phyloP scores from a whole-genome alignment of 2,329 filamentous ascomycete species.

The Aureobasidium sp. region DNA sequence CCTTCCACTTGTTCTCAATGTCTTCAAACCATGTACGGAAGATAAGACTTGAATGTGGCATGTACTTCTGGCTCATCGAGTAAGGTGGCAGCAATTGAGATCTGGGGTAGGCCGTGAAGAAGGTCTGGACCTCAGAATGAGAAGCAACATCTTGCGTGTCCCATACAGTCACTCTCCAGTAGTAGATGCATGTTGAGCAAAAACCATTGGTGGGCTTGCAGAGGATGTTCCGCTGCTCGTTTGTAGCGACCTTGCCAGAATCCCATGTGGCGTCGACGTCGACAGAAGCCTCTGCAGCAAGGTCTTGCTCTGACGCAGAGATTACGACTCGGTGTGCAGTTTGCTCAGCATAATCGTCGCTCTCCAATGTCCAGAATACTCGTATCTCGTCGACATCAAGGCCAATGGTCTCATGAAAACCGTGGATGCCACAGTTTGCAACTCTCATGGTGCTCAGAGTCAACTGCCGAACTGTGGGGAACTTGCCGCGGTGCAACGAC shows the following conservation, averaged over 20 bases:
- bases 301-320: background rate
- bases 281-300: background rate
- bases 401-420: slow-evolving; percentile 34
- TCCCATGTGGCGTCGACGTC: slow-evolving; percentile 19
- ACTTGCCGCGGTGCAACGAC: background rate
- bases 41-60: slow-evolving; percentile 37
- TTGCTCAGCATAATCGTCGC: slow-evolving; percentile 28
- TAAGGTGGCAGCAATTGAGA: slow-evolving; percentile 33
- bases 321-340: slow-evolving; percentile 27
- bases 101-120: slow-evolving; percentile 36
- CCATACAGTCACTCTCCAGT: slow-evolving; percentile 34
- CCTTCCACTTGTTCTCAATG: slow-evolving; percentile 35
- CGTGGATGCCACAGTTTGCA: slow-evolving; percentile 33
- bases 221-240: slow-evolving; percentile 26
- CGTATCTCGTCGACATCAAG: slow-evolving; percentile 35
- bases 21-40: slow-evolving; percentile 39
- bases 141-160: slow-evolving; percentile 27
- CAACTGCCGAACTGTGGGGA: background rate
- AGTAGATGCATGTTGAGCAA: slow-evolving; percentile 31
- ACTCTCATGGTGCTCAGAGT: slow-evolving; percentile 20
- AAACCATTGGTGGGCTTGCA: slow-evolving; percentile 30
- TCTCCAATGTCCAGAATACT: slow-evolving; percentile 31
- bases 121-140: slow-evolving; percentile 27
- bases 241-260: slow-evolving; percentile 21
- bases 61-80: slow-evolving; percentile 37